Base-by-base conservation (phyloP, 306 rosid species). In the Arachis stenosperma region DNA sequence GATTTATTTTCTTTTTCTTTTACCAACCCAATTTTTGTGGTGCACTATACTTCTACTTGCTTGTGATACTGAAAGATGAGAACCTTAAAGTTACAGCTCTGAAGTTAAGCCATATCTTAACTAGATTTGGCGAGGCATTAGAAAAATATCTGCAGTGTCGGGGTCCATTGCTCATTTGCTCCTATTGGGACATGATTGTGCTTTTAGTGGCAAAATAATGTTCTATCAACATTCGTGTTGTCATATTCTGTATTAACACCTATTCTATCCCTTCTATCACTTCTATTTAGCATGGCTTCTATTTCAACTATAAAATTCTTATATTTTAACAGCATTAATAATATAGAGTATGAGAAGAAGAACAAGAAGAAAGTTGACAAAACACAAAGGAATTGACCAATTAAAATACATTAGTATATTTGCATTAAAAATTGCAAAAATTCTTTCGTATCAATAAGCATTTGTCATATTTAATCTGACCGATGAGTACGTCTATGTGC, bases 111-210 rank as follows among this genome's bases (percentile, higher is more conserved):
- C 41, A 7, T 36, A 37, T 55, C 13, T 63, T 53, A 59, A 61
- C 70, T 40, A 39, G 70, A 36, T 40, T 52, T 69, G 70, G 50
- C 5, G 3, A 71, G 39, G 62, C 67, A 29, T 10, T 10, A 47
- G 59, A 27, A 64, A 71, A 65, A 73, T 50, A 61, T 71, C 61
- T 71, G 42, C 50, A 40, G 40, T 51, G 47, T 58, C 6, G 22
- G 46, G 36, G 13, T 46, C 9, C 56, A 44, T 55, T 13, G 12
- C 29, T 42, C 6, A 27, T 12, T 41, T 43, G 58, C 37, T 55
- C n/a, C 42, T 37, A 58, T 47, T 39, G 56, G 27, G 27, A 33
- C 37, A 15, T 48, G 51, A 51, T 30, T 12, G 48, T 60, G 56
- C 2, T 59, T 9, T 39, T 33, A 33, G 37, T 33, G 37, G 37